phyloP scores from a whole-genome alignment of 140 eudicot species.

The Bidens hawaiensis region DNA sequence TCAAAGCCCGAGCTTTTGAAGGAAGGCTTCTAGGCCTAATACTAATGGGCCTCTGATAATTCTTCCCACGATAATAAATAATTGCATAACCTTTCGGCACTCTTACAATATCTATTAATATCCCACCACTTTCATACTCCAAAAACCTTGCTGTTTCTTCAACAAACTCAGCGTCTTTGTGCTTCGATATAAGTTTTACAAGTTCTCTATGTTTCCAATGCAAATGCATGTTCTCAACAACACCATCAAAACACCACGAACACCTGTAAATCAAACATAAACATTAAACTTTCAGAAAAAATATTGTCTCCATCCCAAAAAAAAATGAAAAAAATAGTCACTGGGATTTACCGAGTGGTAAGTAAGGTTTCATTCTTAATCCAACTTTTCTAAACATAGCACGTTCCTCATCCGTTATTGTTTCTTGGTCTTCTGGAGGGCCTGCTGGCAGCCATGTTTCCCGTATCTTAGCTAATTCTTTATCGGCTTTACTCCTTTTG shows the following conservation, averaged over 20 bases:
- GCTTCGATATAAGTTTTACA: slow-evolving; percentile 87
- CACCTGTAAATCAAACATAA: slow-evolving; percentile 47
- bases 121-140: slow-evolving; percentile 96
- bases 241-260: slow-evolving; percentile 98
- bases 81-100: slow-evolving; percentile 88
- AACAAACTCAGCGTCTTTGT: slow-evolving; percentile 73
- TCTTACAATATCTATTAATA: slow-evolving; percentile 73
- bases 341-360: slow-evolving; percentile 75
- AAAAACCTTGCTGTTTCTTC: slow-evolving; percentile 91
- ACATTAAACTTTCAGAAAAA: slow-evolving; percentile 17
- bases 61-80: slow-evolving; percentile 92
- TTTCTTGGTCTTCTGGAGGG: slow-evolving; percentile 89
- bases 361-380: slow-evolving; percentile 85
- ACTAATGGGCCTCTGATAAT: slow-evolving; percentile 79
- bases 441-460: slow-evolving; percentile 82
- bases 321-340: no score
- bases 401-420: slow-evolving; percentile 90
- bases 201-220: slow-evolving; percentile 99
- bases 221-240: slow-evolving; percentile 94
- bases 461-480: slow-evolving; percentile 69
- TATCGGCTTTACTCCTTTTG: slow-evolving; percentile 80
- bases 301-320: slow-evolving; percentile 7
- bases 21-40: slow-evolving; percentile 92
- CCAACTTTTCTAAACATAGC: slow-evolving; percentile 85
- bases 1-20: slow-evolving; percentile 89